Evolutionary conservation across 2,329 filamentous ascomycete species (phyloP).

Genomic region (Orbilia ellipsospora): DNA sequence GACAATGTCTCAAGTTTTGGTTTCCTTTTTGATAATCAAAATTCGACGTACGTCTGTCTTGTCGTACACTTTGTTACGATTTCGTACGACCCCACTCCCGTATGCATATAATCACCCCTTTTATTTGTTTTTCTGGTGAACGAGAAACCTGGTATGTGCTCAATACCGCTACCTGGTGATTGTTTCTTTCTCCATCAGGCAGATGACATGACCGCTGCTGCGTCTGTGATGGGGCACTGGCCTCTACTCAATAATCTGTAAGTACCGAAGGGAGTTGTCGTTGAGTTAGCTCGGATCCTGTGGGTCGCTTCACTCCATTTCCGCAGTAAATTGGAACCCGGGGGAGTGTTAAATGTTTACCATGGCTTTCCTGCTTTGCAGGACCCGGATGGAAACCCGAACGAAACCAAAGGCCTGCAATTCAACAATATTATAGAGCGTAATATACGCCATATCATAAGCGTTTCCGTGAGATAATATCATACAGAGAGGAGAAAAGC

Average conservation of each 20-base stretch:
- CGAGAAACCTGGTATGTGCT: constrained; percentile 46
- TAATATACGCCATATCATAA: not conserved
- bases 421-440: constrained; percentile 6
- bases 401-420: constrained; percentile 21
- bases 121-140: constrained; percentile 15
- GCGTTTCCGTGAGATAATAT: too few species aligned
- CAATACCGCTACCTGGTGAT: constrained; percentile 41
- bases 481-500: too few species aligned
- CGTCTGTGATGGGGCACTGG: constrained; percentile 37
- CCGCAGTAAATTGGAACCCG: not conserved
- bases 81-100: constrained; percentile 28
- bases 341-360: constrained; percentile 17
- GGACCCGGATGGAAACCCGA: constrained; percentile 12
- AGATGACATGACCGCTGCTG: constrained; percentile 49
- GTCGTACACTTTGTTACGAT: constrained; percentile 39
- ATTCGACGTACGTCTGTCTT: not conserved
- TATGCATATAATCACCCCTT: constrained; percentile 4
- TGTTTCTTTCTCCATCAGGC: constrained; percentile 35
- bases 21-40: constrained; percentile 23
- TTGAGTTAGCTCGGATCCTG: too few species aligned
- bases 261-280: too few species aligned
- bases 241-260: not conserved
- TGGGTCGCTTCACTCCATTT: too few species aligned
- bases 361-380: constrained; percentile 24
- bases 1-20: constrained; percentile 2